Evolutionary conservation across 129 eudicot species (phyloP), one percentile per base, ranked within the genome.

Genomic region (Smallanthus sonchifolius): DNA sequence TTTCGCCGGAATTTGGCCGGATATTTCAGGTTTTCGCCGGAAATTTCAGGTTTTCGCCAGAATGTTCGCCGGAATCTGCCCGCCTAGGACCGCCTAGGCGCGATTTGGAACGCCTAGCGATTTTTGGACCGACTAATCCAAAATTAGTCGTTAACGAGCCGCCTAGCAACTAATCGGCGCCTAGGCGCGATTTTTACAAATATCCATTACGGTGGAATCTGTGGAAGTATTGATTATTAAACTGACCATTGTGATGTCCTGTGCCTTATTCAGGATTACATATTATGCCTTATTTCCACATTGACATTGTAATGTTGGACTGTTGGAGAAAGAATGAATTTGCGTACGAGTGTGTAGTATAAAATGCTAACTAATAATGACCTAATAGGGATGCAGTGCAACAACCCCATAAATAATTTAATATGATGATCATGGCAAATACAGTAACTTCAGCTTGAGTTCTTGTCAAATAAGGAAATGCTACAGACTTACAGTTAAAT

Each of bases 391-490:
- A 14, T 32, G 42, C 42, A 34, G 17, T 14, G 66, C 62, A 60
- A 34, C 15, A 57, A 60, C 13, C 38, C 16, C 8, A 10, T 57
- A 57, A 10, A 24, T 10, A 9, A 24, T 24, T 57, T 54, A 7
- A 57, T 57, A 30, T 57, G 64, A 57, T 57, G n/a, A 3, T 28
- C 36, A 57, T 28, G 38, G 7, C 38, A 38, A 57, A 9, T 24
- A 1, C 28, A 28, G 67, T n/a, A 30, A 72, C 36, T 72, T 57
- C 59, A 39, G 77, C 77, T 57, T 57, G 55, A 57, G 36, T 8
- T 30, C 54, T 39, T 72, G 66, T 57, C 67, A 38, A 57, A 28
- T 24, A 24, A 42, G 69, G 63, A 69, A 66, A 57, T 38, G 65
- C 38, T 40, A 8, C 37, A 35, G 24, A 51, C 57, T 16, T 51